Percentiles rank a stretch among this genome's conserved stretches.
Evolutionary conservation across 2,329 filamentous ascomycete genomes (phyloP).

Genomic region (Davidsoniella australis): DNA sequence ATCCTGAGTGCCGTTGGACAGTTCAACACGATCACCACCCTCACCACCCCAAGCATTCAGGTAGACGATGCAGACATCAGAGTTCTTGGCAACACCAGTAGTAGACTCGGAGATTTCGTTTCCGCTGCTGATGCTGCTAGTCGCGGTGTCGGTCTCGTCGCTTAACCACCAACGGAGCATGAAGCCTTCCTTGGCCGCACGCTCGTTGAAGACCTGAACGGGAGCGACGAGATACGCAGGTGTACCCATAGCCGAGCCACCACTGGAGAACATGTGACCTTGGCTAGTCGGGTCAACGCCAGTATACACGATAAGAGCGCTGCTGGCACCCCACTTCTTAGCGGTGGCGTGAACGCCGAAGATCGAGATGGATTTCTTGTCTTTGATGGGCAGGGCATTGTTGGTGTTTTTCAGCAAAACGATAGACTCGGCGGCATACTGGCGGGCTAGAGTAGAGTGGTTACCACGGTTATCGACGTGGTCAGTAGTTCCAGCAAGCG

Average conservation of each 20-base stretch:
- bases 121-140: slow-evolving; percentile 41
- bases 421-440: slow-evolving; percentile 34
- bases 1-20: slow-evolving; percentile 51
- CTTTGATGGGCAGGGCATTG: slow-evolving; percentile 40
- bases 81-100: slow-evolving; percentile 17
- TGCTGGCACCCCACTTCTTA: slow-evolving; percentile 26
- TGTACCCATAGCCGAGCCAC: slow-evolving; percentile 31
- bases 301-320: slow-evolving; percentile 48
- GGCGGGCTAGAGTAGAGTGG: slow-evolving; percentile 29
- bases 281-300: slow-evolving; percentile 41
- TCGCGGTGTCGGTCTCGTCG: slow-evolving; percentile 29
- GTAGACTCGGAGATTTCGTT: slow-evolving; percentile 30
- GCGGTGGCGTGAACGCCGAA: slow-evolving; percentile 41
- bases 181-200: slow-evolving; percentile 36
- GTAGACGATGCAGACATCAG: slow-evolving; percentile 50
- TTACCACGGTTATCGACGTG: slow-evolving; percentile 31
- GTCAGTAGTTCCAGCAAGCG: slow-evolving; percentile 28
- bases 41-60: slow-evolving; percentile 56
- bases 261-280: slow-evolving; percentile 38
- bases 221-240: slow-evolving; percentile 33
- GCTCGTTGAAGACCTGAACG: slow-evolving; percentile 34
- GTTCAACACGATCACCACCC: slow-evolving; percentile 42
- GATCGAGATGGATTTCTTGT: slow-evolving; percentile 38
- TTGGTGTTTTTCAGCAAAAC: slow-evolving; percentile 58
- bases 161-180: slow-evolving; percentile 38